A percentile compares a stretch with the other conserved stretches of the same genome.
Conservation (phyloP, 169 alveolate genomes). For the Plasmodium yoelii region DNA sequence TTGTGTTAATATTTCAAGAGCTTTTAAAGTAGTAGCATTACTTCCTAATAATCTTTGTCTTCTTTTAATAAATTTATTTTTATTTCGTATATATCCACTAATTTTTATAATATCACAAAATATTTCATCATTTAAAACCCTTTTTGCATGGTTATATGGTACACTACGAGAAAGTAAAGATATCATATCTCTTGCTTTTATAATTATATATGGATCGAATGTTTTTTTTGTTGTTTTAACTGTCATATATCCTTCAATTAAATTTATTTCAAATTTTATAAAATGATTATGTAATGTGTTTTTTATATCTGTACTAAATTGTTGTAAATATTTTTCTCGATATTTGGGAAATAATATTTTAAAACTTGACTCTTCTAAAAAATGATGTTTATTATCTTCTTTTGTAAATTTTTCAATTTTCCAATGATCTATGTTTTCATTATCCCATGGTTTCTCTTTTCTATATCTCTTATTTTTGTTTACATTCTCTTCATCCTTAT, state of each 20-base stretch:
- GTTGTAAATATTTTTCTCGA: constrained; percentile 97
- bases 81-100: constrained; percentile 95
- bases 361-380: constrained; percentile 97
- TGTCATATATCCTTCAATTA: constrained; percentile 99
- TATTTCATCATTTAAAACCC: constrained; percentile 94
- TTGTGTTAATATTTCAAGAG: constrained; percentile 97
- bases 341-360: constrained; percentile 98
- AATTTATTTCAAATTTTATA: constrained; percentile 95
- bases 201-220: constrained; percentile 98
- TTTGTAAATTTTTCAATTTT: constrained; percentile 92
- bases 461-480: constrained; percentile 92
- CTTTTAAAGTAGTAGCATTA: constrained; percentile 98
- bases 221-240: constrained; percentile 98
- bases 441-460: constrained; percentile 99
- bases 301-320: constrained; percentile 96
- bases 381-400: constrained; percentile 87
- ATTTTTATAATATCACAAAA: constrained; percentile 98
- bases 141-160: constrained; percentile 98
- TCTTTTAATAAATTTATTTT: constrained; percentile 98
- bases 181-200: constrained; percentile 98
- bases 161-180: constrained; percentile 98
- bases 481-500: neutral
- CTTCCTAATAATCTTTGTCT: constrained; percentile 99
- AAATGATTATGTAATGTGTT: constrained; percentile 86
- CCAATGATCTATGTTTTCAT: constrained; percentile 98